Conservation (phyloP, 345 rosid genomes). For the Brassica carinata region DNA sequence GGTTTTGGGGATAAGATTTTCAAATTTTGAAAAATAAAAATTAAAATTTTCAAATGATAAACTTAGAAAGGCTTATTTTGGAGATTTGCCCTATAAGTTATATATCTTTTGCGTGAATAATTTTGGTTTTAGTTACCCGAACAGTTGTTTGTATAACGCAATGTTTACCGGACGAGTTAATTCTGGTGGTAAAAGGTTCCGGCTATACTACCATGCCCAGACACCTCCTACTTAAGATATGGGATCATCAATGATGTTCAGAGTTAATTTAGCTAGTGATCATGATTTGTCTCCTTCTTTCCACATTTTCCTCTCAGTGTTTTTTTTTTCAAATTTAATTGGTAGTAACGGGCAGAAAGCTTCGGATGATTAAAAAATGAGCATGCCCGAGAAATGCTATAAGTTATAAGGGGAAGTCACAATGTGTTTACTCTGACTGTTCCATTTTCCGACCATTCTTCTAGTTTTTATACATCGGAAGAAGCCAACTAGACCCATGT, state of each 20-base stretch:
- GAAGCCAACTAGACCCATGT: slow-evolving; percentile 66
- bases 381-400: slow-evolving; percentile 40
- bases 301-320: not conserved
- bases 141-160: not conserved
- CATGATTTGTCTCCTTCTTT: not conserved
- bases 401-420: slow-evolving; percentile 16
- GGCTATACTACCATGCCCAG: too few relatives aligned
- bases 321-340: not conserved
- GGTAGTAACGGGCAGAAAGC: slow-evolving; percentile 40
- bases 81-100: too few relatives aligned
- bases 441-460: slow-evolving; percentile 60
- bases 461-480: slow-evolving; percentile 69
- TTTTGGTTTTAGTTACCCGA: not conserved
- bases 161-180: too few relatives aligned
- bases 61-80: too few relatives aligned
- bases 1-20: too few relatives aligned
- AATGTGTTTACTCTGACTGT: slow-evolving; percentile 64
- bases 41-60: too few relatives aligned
- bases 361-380: slow-evolving; percentile 39
- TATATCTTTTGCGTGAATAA: slow-evolving; percentile 2
- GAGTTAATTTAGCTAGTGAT: not conserved
- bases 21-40: too few relatives aligned
- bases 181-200: too few relatives aligned
- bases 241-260: not conserved
- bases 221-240: not conserved